These are phyloP conservation scores for Rhynchospora breviuscula DNA, from an alignment of 176 grass and related monocot genomes.

Conservation along the genomic window DNA sequence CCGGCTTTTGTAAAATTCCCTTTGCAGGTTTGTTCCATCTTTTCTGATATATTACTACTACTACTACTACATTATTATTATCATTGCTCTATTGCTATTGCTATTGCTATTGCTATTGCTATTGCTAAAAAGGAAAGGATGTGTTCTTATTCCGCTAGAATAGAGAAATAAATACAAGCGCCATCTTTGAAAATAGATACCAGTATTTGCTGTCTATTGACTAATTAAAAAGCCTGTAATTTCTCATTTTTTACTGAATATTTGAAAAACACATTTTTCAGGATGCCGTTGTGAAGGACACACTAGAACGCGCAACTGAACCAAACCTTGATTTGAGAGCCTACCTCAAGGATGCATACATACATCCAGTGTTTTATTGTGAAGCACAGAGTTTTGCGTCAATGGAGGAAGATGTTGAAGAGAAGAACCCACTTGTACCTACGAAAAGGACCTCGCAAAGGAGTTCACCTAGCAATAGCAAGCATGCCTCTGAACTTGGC, in stretches of 20 bases:
- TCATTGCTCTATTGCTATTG: not conserved
- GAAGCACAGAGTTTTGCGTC: constrained; percentile 31
- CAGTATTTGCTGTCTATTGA: not conserved
- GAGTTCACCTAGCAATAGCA: constrained; percentile 50
- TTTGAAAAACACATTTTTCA: constrained; percentile 32
- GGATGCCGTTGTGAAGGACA: constrained; percentile 99
- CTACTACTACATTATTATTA: too few species aligned
- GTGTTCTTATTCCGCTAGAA: not conserved
- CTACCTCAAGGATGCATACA: constrained; percentile 85
- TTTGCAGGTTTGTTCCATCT: constrained; percentile 46
- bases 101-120: not conserved
- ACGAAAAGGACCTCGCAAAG: constrained; percentile 53
- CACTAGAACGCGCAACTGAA: constrained; percentile 63
- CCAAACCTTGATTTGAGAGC: constrained; percentile 75
- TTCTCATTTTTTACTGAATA: not conserved
- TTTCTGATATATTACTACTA: not conserved
- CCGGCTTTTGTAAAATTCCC: constrained; percentile 82
- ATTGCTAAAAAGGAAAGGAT: too few species aligned
- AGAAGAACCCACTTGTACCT: constrained; percentile 50
- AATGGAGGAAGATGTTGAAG: constrained; percentile 47
- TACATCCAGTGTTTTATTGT: constrained; percentile 71
- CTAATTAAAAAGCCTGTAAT: not conserved
- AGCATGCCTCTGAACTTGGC: constrained; percentile 50
- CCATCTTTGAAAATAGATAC: not conserved
- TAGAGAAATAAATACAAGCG: not conserved